Evolutionary conservation across 2,329 filamentous ascomycete genomes (phyloP).

Genomic region (Elsinoe fawcettii): DNA sequence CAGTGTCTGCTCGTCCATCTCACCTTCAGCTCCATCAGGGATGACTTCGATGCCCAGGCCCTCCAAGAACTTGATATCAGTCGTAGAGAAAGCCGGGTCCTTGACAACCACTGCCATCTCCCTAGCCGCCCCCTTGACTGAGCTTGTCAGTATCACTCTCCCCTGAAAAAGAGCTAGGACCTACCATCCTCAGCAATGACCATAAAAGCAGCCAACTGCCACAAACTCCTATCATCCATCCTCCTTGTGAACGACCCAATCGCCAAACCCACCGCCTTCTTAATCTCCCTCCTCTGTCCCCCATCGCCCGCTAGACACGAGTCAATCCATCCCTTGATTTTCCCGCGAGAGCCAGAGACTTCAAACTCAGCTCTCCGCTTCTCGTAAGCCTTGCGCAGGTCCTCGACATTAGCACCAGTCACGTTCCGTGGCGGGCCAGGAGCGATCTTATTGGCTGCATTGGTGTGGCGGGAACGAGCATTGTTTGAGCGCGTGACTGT

Average conservation of each 20-base stretch:
- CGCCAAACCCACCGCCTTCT: constrained; percentile 26
- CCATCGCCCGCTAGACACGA: background rate
- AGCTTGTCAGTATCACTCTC: background rate
- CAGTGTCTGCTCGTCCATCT: constrained; percentile 11
- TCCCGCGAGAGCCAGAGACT: background rate
- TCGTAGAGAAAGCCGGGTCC: constrained; percentile 25
- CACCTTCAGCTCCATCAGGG: constrained; percentile 14
- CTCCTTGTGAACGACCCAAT: constrained; percentile 21
- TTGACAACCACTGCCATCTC: constrained; percentile 22
- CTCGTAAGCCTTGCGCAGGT: constrained; percentile 13
- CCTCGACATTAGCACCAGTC: constrained; percentile 13
- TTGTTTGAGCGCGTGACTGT: constrained; percentile 10
- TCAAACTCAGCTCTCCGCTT: constrained; percentile 11
- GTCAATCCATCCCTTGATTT: background rate
- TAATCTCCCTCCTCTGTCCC: constrained; percentile 19
- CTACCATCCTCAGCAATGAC: constrained; percentile 22
- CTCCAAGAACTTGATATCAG: constrained; percentile 25
- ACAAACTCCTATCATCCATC: constrained; percentile 25
- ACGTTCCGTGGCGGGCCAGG: constrained; percentile 6
- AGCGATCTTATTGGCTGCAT: background rate
- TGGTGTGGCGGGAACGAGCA: background rate
- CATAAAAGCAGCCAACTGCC: constrained; percentile 28
- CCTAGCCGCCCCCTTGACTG: background rate
- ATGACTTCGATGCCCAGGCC: constrained; percentile 19
- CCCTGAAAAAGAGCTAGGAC: background rate